A percentile compares a stretch with the other conserved stretches of the same genome.
Evolutionary conservation across 441 rosid genomes (phyloP).

Genomic region (Mallotus repandus): DNA sequence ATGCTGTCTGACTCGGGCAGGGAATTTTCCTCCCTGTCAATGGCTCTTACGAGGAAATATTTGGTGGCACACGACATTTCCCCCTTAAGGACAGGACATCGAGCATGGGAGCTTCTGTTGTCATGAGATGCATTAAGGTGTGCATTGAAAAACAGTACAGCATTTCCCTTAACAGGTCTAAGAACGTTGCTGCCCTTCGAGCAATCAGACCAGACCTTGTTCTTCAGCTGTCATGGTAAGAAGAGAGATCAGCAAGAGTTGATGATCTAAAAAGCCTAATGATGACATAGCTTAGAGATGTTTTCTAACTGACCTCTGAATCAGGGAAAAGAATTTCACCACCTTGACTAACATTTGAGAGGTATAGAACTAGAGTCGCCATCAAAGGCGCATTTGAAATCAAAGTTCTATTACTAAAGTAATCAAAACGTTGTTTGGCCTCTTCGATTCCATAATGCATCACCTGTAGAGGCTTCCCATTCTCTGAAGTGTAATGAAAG

Average conservation of each 20-base stretch:
- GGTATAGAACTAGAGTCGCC: constrained; percentile 64
- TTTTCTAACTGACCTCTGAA: constrained; percentile 56
- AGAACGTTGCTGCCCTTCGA: constrained; percentile 37
- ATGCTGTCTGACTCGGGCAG: constrained; percentile 27
- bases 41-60: constrained; percentile 46
- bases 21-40: constrained; percentile 23
- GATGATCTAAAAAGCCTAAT: constrained; percentile 5
- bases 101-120: constrained; percentile 55
- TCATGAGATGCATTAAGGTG: constrained; percentile 62
- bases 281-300: constrained; percentile 1
- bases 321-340: constrained; percentile 75
- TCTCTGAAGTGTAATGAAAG: constrained; percentile 43
- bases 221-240: constrained; percentile 37
- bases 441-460: constrained; percentile 54
- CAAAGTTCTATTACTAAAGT: constrained; percentile 43
- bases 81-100: constrained; percentile 80
- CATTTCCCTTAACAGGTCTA: constrained; percentile 77
- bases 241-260: constrained; percentile 4
- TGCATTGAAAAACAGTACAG: constrained; percentile 66
- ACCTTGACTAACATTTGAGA: constrained; percentile 71
- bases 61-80: constrained; percentile 67
- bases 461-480: constrained; percentile 51
- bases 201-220: constrained; percentile 63
- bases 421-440: constrained; percentile 41
- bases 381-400: constrained; percentile 42